Evolutionary conservation across 2,329 filamentous ascomycete species (phyloP).

Genomic region (Lasiodiplodia hormozganensis): DNA sequence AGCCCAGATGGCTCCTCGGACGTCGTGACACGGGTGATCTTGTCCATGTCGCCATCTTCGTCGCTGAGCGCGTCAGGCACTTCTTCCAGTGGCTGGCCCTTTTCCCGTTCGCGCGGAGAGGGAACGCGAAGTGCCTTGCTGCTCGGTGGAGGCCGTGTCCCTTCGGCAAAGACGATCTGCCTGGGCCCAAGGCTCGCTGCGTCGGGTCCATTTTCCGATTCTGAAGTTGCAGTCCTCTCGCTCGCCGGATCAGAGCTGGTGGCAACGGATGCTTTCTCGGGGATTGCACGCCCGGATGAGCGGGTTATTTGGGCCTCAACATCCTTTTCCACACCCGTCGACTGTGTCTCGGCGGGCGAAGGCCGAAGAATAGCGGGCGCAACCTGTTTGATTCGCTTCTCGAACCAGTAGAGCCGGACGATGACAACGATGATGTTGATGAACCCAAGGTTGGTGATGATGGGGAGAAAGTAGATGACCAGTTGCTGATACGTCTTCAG

Average conservation of each 20-base stretch:
- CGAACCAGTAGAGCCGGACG: slow-evolving; percentile 58
- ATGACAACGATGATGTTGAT: slow-evolving; percentile 59
- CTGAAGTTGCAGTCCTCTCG: too few species aligned
- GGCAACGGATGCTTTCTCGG: not conserved
- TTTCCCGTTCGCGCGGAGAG: not conserved
- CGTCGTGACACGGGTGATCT: not conserved
- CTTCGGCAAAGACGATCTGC: not conserved
- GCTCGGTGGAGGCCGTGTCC: not conserved
- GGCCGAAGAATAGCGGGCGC: slow-evolving; percentile 36
- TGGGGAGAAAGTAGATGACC: slow-evolving; percentile 58
- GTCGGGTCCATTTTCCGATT: too few species aligned
- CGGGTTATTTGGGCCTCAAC: not conserved
- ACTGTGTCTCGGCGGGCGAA: not conserved
- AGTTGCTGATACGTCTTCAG: slow-evolving; percentile 61
- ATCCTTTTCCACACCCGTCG: not conserved
- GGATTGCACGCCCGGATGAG: not conserved
- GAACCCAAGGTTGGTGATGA: slow-evolving; percentile 57
- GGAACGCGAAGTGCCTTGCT: not conserved
- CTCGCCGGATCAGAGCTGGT: too few species aligned
- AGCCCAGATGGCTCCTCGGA: not conserved
- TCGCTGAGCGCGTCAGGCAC: not conserved
- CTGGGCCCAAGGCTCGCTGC: not conserved
- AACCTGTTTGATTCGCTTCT: slow-evolving; percentile 52
- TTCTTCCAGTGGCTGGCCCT: not conserved
- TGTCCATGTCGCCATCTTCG: not conserved